Percentiles rank a stretch among this genome's conserved stretches.
phyloP scores from a whole-genome alignment of 306 rosid species.

The Cucurbita argyrosperma region DNA sequence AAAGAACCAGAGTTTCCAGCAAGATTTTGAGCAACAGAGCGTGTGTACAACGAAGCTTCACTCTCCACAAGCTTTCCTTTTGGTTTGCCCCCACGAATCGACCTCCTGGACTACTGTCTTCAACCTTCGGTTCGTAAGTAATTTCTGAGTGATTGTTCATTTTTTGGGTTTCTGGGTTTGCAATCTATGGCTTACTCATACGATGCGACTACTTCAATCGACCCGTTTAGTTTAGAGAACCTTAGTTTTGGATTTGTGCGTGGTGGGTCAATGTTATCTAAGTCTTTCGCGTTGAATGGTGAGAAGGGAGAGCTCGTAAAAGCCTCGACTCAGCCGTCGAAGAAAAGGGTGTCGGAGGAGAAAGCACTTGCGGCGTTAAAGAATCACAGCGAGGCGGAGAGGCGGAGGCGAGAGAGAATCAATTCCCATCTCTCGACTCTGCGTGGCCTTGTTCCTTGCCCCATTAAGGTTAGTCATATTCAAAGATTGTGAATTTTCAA shows the following conservation, averaged over 20 bases:
- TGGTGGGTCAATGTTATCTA: constrained; percentile 19
- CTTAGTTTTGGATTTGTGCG: constrained; percentile 8
- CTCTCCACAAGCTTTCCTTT: constrained; percentile 15
- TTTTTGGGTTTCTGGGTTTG: not conserved
- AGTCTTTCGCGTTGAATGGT: constrained; percentile 37
- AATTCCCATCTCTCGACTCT: constrained; percentile 67
- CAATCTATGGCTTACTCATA: constrained; percentile 20
- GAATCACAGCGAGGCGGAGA: constrained; percentile 81
- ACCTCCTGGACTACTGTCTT: constrained; percentile 49
- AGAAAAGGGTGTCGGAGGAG: constrained; percentile 37
- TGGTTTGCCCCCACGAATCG: constrained; percentile 62
- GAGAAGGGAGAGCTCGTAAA: constrained; percentile 52
- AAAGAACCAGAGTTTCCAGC: not conserved
- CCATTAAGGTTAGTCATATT: constrained; percentile 33
- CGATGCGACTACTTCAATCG: constrained; percentile 19
- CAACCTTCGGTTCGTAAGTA: constrained; percentile 16
- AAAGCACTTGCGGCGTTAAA: constrained; percentile 65
- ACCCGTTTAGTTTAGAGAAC: constrained; percentile 19
- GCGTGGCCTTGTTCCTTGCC: constrained; percentile 52
- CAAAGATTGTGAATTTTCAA: too few relatives aligned
- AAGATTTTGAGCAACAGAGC: not conserved
- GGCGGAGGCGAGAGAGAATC: constrained; percentile 80
- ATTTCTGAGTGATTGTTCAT: not conserved
- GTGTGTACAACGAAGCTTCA: not conserved
- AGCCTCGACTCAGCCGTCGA: constrained; percentile 28